Conservation (phyloP, 352 stramenopile species). For the Thalassiosira pacifica region DNA sequence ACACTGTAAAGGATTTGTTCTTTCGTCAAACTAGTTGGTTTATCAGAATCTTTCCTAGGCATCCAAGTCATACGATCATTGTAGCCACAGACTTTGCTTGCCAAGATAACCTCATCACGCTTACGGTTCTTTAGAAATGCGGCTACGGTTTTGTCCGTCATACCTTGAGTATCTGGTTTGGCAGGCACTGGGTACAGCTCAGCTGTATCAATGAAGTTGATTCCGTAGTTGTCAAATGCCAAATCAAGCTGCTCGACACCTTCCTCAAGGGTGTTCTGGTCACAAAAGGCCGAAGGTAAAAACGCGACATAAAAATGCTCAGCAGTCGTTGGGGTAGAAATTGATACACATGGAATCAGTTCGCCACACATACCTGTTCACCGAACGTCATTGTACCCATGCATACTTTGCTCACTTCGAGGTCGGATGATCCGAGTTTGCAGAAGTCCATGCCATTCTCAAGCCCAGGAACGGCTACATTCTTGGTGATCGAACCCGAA, state of each 20-base stretch:
- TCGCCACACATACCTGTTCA: neutral
- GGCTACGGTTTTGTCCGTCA: slow-evolving; percentile 84
- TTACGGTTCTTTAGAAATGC: slow-evolving; percentile 84
- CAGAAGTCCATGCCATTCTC: slow-evolving; percentile 83
- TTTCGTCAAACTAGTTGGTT: slow-evolving; percentile 55
- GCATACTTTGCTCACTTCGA: slow-evolving; percentile 88
- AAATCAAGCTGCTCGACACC: slow-evolving; percentile 86
- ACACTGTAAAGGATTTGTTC: slow-evolving; percentile 88
- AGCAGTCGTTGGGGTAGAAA: slow-evolving; percentile 36
- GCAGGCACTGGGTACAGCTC: slow-evolving; percentile 90
- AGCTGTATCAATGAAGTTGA: slow-evolving; percentile 91
- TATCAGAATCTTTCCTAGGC: slow-evolving; percentile 70
- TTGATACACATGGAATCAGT: neutral
- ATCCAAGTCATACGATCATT: slow-evolving; percentile 67
- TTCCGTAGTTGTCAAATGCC: slow-evolving; percentile 88
- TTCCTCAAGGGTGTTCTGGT: slow-evolving; percentile 88
- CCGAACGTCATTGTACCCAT: slow-evolving; percentile 88
- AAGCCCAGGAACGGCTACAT: slow-evolving; percentile 66
- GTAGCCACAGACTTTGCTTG: slow-evolving; percentile 86
- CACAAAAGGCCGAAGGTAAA: neutral
- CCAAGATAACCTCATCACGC: slow-evolving; percentile 83
- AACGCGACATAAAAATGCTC: slow-evolving; percentile 23
- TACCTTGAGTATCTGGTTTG: slow-evolving; percentile 73
- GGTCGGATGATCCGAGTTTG: slow-evolving; percentile 84
- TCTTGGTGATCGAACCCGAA: slow-evolving; percentile 45